phyloP scores from a whole-genome alignment of 2,329 filamentous ascomycete species.

The Neofusicoccum sp. region DNA sequence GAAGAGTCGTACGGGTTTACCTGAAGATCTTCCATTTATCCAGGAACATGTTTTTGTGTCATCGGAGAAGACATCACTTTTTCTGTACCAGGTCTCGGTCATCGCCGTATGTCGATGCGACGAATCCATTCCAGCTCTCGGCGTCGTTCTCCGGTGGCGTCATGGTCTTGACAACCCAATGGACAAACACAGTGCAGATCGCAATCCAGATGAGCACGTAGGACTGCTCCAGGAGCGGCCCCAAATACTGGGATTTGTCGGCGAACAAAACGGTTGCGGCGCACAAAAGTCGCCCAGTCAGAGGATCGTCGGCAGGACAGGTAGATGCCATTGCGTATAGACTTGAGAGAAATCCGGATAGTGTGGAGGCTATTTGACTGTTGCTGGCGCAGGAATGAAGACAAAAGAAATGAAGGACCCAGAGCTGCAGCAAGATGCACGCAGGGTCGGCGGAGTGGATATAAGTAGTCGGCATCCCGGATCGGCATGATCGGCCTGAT shows the following conservation, averaged over 20 bases:
- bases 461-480: constrained; percentile 13
- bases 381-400: neutral
- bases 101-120: constrained; percentile 11
- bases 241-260: neutral
- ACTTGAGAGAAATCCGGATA: neutral
- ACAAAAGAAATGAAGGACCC: neutral
- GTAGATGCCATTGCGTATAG: neutral
- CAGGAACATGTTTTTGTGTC: neutral
- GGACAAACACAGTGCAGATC: neutral
- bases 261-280: neutral
- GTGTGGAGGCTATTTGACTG: neutral
- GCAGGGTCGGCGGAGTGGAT: neutral
- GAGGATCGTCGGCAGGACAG: constrained; percentile 2
- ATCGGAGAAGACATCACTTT: neutral
- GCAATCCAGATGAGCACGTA: constrained; percentile 5
- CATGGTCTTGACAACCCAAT: constrained; percentile 6
- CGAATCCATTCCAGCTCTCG: constrained; percentile 14
- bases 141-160: constrained; percentile 15
- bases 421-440: neutral
- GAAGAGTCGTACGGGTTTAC: neutral
- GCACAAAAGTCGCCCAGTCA: constrained; percentile 1
- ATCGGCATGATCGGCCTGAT: constrained; percentile 14
- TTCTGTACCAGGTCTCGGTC: neutral
- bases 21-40: neutral
- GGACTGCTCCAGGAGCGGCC: neutral